Evolutionary conservation across 2,329 filamentous ascomycete genomes (phyloP), one percentile per base, ranked within the genome.

Genomic region (Paraphoma sp.): DNA sequence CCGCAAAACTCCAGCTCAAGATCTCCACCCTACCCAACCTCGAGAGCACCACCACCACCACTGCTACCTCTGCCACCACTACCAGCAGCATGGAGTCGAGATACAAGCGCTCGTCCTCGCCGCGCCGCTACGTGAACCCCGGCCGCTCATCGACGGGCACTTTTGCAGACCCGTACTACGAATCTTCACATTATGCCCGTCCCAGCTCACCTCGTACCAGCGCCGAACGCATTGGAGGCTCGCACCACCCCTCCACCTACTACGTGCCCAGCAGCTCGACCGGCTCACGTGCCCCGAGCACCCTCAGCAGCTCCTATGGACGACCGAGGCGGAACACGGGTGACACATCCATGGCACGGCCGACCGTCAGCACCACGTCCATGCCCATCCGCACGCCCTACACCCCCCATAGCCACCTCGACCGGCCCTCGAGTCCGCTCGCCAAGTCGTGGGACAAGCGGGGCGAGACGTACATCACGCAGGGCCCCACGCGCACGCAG

Each of bases 311-410:
- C 61, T 70, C 77, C 8, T 82, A 82, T 7, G 77, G 79, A 45
- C 73, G 81, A 54, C 80, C 80, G 4, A 76, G 81, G 33, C 72
- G 80, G 7, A 80, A 79, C 42, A 82, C 80, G 7, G 73, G 77
- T 62, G 79, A 71, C 23, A 23, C 23, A 54, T 67, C 64, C 49
- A 60, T 60, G 53, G 62, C 56, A 60, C 65, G 73, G 51, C 76
- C 79, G 14, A 76, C 76, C 1, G 65, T 70, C 51, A 76, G 75
- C 44, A 64, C 54, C 30, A 54, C 67, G 16, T 64, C 67, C 10
- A 62, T 76, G 45, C 73, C 75, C n/a, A 66, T 74, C 10, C 73
- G 73, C 44, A 67, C 70, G 0, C 68, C 65, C 28, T 70, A 68
- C 48, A 65, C 59, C 2, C 51, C 67, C 16, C 66, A 65, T 45